Evolutionary conservation across 768 basidiomycete genomes (phyloP), one percentile per base, ranked within the genome.

Genomic region (Pleurotus citrinopileatus): DNA sequence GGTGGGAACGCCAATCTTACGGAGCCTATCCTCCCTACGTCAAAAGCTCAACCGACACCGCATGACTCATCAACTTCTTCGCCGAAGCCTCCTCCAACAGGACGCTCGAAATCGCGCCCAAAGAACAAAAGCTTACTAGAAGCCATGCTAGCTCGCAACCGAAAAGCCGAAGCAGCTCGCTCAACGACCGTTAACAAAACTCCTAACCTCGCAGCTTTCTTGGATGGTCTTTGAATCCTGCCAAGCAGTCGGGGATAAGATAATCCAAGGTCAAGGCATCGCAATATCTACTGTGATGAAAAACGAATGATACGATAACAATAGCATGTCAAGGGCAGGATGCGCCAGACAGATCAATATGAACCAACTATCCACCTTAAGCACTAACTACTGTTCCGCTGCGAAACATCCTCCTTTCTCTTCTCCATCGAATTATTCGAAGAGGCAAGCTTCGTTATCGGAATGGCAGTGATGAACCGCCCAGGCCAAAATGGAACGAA

Each of bases 401-500:
- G 27, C 12, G n/a, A 4, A 17, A 17, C 26, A 15, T 13, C 20
- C 32, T 42, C 25, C 5, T 25, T 15, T 29, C 29, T 36, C 22
- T 37, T 28, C 48, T 58, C 23, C 10, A 27, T 45, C 17, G 27
- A 47, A n/a, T n/a, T 27, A 4, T 47, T 27, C 45, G 34, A 37
- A 17, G 29, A 51, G 12, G 28, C 32, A 9, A 32, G 8, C 17
- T 37, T 23, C 2, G n/a, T 51, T 17, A 51, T 51, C 15, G 42
- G 42, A 17, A 23, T 36, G 46, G 43, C 15, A 17, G 51, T 28
- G 36, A 83, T 82, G 61, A 80, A 80, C 57, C 77, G 65, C 4
- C 84, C 83, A 2, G 86, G 88, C 86, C 87, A 91, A 64, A 85
- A 82, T 15, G 79, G 68, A 20, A 71, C 60, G 59, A 85, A 87